Evolutionary conservation across 1,284 basidiomycete species (phyloP), one percentile per base, ranked within the genome.

Genomic region (Ceratobasidium sp.): DNA sequence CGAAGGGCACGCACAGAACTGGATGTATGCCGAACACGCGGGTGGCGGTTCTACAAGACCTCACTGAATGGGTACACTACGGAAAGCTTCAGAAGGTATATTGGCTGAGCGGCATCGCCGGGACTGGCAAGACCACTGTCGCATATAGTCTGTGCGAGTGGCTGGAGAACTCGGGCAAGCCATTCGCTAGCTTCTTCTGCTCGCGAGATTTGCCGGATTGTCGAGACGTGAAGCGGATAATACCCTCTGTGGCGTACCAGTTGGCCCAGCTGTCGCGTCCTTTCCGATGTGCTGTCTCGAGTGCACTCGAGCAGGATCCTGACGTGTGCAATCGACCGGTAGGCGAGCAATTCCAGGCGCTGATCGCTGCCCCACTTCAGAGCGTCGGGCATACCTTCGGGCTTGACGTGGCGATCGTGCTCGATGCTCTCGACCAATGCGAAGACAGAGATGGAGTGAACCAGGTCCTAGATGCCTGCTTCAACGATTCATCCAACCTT

Each of bases 341-440:
- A 2, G 54, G 7, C n/a, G 54, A 55, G 54, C 54, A 55, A 7
- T 55, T 55, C 10, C 1, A 55, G 23, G 6, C 16, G 7, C 52
- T 54, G 18, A n/a, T 54, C 16, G 52, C 52, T 20, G 3, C 20
- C 3, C 52, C 52, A 20, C 52, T 54, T 0, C 52, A n/a, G 10
- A 52, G 18, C 14, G 3, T n/a, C 0, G 50, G 50, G 6, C 50
- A 52, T n/a, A 52, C 50, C 16, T 52, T 52, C n/a, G 12, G 16
- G n/a, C 6, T 20, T 20, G 20, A 52, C 18, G 16, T 46, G 18
- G 57, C 73, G 6, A 57, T 79, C 18, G 74, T 79, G 20, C 65
- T 79, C n/a, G 78, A 77, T 20, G 78, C 59, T 1, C 67, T 77
- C 10, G 78, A 77, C 20, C 75, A 79, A 30, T 30, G 27, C 27